phyloP scores from a whole-genome alignment of 2,329 filamentous ascomycete genomes.

The Dactylellina parvicollis region DNA sequence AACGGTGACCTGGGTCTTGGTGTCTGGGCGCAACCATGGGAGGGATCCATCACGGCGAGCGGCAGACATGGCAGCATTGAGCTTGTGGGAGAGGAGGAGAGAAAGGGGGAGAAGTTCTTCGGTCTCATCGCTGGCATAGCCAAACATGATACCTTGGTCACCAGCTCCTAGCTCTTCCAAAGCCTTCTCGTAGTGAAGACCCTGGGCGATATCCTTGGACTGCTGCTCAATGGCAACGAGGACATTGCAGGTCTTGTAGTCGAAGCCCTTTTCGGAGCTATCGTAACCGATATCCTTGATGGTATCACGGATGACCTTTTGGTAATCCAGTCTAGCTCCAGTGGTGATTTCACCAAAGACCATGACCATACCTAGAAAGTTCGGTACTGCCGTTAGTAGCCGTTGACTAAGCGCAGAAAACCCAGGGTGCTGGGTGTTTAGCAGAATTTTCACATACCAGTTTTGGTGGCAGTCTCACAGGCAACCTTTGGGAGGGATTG shows the following conservation, averaged over 20 bases:
- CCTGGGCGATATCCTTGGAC: constrained; percentile 98
- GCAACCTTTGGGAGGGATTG: constrained; percentile 69
- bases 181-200: constrained; percentile 96
- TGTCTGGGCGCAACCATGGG: constrained; percentile 96
- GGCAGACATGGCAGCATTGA: constrained; percentile 92
- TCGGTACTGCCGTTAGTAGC: constrained; percentile 26
- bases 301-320: constrained; percentile 91
- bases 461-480: constrained; percentile 99
- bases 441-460: constrained; percentile 69
- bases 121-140: constrained; percentile 99
- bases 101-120: constrained; percentile 96
- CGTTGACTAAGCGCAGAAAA: constrained; percentile 43
- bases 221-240: constrained; percentile 99
- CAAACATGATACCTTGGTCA: constrained; percentile 99
- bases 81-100: constrained; percentile 92
- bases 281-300: constrained; percentile 99
- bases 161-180: constrained; percentile 97
- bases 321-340: constrained; percentile 95
- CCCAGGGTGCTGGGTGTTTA: constrained; percentile 8
- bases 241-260: constrained; percentile 99
- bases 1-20: constrained; percentile 99
- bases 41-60: constrained; percentile 87
- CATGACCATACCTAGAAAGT: constrained; percentile 79
- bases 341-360: constrained; percentile 98
- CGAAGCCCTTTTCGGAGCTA: constrained; percentile 95